These are phyloP conservation scores for Sugiyamaella floridensis DNA, from an alignment of 805 yeast genomes.

Conservation along the genomic window DNA sequence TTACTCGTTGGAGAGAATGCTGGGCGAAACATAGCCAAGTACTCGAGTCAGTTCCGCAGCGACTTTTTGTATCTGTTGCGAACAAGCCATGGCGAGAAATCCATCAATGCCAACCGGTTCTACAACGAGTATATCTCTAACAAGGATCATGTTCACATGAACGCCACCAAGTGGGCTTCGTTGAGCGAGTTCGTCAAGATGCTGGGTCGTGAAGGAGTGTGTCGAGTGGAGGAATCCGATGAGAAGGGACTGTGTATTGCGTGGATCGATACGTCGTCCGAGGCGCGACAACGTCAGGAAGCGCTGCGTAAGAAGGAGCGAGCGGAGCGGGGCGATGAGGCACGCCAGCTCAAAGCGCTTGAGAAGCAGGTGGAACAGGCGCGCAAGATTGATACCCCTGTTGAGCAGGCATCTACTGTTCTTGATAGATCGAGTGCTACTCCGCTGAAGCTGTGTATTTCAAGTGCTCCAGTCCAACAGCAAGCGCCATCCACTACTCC, in stretches of 20 bases:
- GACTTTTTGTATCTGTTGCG: conserved; percentile 60
- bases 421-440: neutral
- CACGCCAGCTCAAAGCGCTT: conserved; percentile 37
- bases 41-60: conserved; percentile 49
- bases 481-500: neutral
- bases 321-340: conserved; percentile 40
- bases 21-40: conserved; percentile 44
- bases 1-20: conserved; percentile 40
- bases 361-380: conserved; percentile 42
- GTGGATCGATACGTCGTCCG: conserved; percentile 51
- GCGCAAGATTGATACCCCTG: neutral
- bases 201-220: conserved; percentile 50
- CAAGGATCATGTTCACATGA: conserved; percentile 81
- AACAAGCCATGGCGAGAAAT: conserved; percentile 73
- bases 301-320: conserved; percentile 33
- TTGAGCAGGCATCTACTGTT: neutral
- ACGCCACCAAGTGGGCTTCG: conserved; percentile 74
- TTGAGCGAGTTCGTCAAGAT: conserved; percentile 60
- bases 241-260: conserved; percentile 40
- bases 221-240: conserved; percentile 41
- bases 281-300: conserved; percentile 38
- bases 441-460: neutral
- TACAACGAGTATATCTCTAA: conserved; percentile 86
- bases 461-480: neutral
- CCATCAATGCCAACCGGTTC: conserved; percentile 71